A percentile compares a stretch with the other conserved stretches of the same genome.
Evolutionary conservation across 495 filamentous ascomycete species (phyloP).

Genomic region (Penicillium odoratum): DNA sequence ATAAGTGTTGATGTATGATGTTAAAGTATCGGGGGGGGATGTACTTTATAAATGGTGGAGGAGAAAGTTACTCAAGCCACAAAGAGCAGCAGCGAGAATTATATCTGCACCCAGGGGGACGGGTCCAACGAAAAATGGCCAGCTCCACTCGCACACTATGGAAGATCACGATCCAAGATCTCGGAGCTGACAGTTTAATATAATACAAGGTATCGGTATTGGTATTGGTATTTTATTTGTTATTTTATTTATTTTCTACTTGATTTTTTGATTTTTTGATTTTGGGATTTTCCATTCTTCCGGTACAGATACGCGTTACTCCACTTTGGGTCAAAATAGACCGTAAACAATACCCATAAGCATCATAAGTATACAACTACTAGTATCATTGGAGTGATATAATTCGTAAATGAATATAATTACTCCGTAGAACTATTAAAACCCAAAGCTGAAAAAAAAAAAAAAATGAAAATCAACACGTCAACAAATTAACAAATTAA

Average conservation of each 20-base stretch:
- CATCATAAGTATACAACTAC: too few relatives aligned
- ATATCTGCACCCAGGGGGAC: slow-evolving; percentile 41
- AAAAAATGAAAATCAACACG: slow-evolving; percentile 6
- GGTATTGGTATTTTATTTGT: slow-evolving; percentile 5
- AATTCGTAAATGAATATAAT: too few relatives aligned
- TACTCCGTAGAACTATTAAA: too few relatives aligned
- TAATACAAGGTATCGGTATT: slow-evolving; percentile 22
- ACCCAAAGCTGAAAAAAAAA: neutral
- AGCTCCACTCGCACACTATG: slow-evolving; percentile 44
- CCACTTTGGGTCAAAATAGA: neutral
- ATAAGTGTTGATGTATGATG: slow-evolving; percentile 3
- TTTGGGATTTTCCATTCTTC: neutral
- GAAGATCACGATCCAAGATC: slow-evolving; percentile 52
- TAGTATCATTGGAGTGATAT: too few relatives aligned
- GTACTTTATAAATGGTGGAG: slow-evolving; percentile 2
- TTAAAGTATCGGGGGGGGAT: slow-evolving; percentile 2
- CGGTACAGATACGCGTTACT: too few relatives aligned
- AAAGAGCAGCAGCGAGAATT: slow-evolving; percentile 25
- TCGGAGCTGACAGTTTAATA: slow-evolving; percentile 49
- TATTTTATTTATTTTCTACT: slow-evolving; percentile 11
- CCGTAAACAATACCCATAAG: too few relatives aligned
- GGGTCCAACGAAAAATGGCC: slow-evolving; percentile 41
- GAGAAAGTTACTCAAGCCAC: slow-evolving; percentile 12
- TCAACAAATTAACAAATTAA: slow-evolving; percentile 4
- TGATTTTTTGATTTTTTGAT: too few relatives aligned